Base-by-base conservation (phyloP, 2,329 filamentous ascomycete species). In the Coccinonectria pachysandricola region DNA sequence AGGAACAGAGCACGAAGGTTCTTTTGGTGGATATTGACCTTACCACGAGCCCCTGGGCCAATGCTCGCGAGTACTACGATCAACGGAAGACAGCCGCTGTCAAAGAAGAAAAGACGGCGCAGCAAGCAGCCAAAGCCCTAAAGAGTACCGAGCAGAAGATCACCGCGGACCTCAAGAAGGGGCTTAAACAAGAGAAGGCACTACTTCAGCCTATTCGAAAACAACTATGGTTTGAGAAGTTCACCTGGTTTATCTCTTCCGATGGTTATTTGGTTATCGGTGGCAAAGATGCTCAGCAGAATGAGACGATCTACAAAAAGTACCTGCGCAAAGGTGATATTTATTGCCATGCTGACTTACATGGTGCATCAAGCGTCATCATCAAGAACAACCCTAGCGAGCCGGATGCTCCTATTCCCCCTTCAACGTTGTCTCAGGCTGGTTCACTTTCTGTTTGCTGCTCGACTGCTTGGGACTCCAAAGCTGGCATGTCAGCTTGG, bases 201-300 rank as follows among this genome's bases (percentile, higher is more conserved):
- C 63, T 92, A 2, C 60, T 96, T 7, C 76, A 87, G 23, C 85
- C 81, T 0, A 79, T 94, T 7, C 73, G 91, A 30, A 80, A 77
- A 46, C 79, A 78, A 39, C 71, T 87, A 45, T 98, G 91, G 91
- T 98, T 95, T 42, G 91, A 98, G 48, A 98, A 98, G 55, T 98
- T 94, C 45, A 64, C 77, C 15, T 96, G 85, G 69, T 98, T 98
- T 57, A 72, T 96, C 42, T 95, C 87, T 1, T 92, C 86, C 0
- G 91, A 98, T 48, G 87, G 88, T 4, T 95, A 96, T 50, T 68
- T 98, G 5, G 82, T 96, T 1, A 68, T 98, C 10, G 88, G 77
- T 22, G 88, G 86, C 10, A 85, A 84, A 35, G 91, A 98, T 58
- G 71, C 77, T 2, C 79, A 84, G 43, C 91, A 98, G 50, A 86